A percentile compares a stretch with the other conserved stretches of the same genome.
phyloP scores from a whole-genome alignment of 2,329 filamentous ascomycete species.

The Pestalotiopsis sp. region DNA sequence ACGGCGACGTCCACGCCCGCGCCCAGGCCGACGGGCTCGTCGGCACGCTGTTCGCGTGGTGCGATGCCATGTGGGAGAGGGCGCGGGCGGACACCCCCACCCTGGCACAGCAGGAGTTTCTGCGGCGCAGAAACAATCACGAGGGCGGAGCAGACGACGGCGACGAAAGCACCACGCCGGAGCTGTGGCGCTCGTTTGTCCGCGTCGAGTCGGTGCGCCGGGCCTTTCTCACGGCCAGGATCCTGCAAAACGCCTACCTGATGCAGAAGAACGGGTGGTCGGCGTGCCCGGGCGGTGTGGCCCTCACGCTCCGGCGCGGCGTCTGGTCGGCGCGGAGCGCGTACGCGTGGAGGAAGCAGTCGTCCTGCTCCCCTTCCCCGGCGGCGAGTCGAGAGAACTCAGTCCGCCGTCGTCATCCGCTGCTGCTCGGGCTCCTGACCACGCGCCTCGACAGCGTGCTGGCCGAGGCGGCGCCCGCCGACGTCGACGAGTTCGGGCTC shows the following conservation, averaged over 20 bases:
- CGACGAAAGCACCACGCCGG: not conserved
- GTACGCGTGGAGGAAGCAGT: conserved; percentile 21
- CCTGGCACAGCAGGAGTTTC: not conserved
- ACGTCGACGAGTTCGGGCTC: conserved; percentile 8
- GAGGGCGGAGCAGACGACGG: not conserved
- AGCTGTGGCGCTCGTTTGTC: conserved; percentile 31
- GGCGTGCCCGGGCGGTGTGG: conserved; percentile 29
- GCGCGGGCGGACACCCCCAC: conserved; percentile 6
- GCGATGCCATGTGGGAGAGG: conserved; percentile 23
- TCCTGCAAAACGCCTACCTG: conserved; percentile 27
- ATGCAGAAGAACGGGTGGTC: conserved; percentile 28
- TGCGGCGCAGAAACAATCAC: not conserved
- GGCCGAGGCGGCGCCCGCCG: not conserved
- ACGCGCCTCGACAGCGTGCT: not conserved
- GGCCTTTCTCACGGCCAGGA: conserved; percentile 26
- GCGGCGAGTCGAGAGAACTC: not conserved
- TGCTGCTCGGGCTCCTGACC: not conserved
- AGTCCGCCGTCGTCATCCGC: no score
- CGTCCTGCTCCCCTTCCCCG: not conserved
- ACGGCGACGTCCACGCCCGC: conserved; percentile 36
- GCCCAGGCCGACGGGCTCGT: conserved; percentile 33
- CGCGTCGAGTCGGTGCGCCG: conserved; percentile 33
- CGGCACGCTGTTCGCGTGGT: conserved; percentile 29
- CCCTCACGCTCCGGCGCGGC: conserved; percentile 27
- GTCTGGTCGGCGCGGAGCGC: conserved; percentile 32